These are phyloP conservation scores for Penicillium herquei DNA, from an alignment of 495 filamentous ascomycete species.

Conservation along the genomic window DNA sequence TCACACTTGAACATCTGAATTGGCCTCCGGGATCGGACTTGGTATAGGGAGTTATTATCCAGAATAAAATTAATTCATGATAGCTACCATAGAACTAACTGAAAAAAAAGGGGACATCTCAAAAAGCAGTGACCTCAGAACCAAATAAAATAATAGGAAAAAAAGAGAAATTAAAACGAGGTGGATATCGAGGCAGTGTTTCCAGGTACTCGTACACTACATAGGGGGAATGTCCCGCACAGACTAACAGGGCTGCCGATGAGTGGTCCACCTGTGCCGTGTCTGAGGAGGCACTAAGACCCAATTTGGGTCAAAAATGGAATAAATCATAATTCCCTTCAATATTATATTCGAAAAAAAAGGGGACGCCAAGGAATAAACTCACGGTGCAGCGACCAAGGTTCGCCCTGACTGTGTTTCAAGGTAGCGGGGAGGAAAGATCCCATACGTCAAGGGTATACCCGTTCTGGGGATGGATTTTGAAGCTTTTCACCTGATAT, in stretches of 20 bases:
- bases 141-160: background rate
- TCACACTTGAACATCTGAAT: too few relatives aligned
- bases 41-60: too few relatives aligned
- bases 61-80: background rate
- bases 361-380: slow-evolving; percentile 35
- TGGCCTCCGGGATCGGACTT: too few relatives aligned
- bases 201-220: background rate
- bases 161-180: background rate
- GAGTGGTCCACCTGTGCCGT: slow-evolving; percentile 30
- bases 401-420: slow-evolving; percentile 39
- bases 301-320: background rate
- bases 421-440: slow-evolving; percentile 37
- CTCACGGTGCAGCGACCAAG: slow-evolving; percentile 38
- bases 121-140: slow-evolving; percentile 28
- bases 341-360: slow-evolving; percentile 16
- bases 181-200: slow-evolving; percentile 1
- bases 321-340: background rate
- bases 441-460: slow-evolving; percentile 43
- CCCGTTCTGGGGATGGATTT: slow-evolving; percentile 28
- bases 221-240: slow-evolving; percentile 23
- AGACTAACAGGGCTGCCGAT: slow-evolving; percentile 7
- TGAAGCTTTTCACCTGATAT: background rate
- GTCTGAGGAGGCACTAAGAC: slow-evolving; percentile 17
- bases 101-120: background rate
- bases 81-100: background rate